Conservation (phyloP, 306 rosid species). For the Hippophae tibetana region DNA sequence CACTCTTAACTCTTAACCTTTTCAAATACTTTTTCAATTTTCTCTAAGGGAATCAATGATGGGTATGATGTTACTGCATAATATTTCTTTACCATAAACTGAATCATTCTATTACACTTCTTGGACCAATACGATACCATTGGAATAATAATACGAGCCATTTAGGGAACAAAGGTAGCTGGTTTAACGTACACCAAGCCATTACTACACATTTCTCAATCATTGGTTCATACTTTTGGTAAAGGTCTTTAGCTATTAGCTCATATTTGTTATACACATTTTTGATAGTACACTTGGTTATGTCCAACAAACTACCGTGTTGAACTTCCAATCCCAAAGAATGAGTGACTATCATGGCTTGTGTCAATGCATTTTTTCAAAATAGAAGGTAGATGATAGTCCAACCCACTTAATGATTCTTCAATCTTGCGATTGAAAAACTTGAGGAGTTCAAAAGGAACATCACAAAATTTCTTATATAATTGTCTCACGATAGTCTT, state of each 20-base stretch:
- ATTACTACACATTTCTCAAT: constrained; percentile 32
- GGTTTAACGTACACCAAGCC: constrained; percentile 36
- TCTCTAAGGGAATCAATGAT: constrained; percentile 35
- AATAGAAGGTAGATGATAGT: constrained; percentile 22
- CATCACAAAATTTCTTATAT: constrained; percentile 23
- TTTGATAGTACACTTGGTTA: constrained; percentile 15
- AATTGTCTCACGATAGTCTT: too few relatives aligned
- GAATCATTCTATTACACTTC: constrained; percentile 19
- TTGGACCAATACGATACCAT: too few relatives aligned
- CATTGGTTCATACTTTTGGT: constrained; percentile 32
- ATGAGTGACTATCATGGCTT: constrained; percentile 17
- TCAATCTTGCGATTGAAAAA: constrained; percentile 39
- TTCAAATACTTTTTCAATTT: constrained; percentile 26
- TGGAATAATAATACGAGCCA: constrained; percentile 17
- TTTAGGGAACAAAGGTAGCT: constrained; percentile 31
- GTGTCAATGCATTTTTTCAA: constrained; percentile 24
- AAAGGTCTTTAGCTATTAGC: constrained; percentile 28
- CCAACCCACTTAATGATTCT: constrained; percentile 24
- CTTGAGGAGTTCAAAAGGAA: constrained; percentile 33
- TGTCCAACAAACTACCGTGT: constrained; percentile 25
- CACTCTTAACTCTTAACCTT: constrained; percentile 19
- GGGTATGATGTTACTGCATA: constrained; percentile 15
- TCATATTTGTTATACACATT: constrained; percentile 23
- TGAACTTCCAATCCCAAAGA: constrained; percentile 19
- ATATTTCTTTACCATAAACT: constrained; percentile 18